Percentiles rank a stretch among this genome's conserved stretches.
Conservation (phyloP, 1,139 yeast species). For the Protomyces inundatus region DNA sequence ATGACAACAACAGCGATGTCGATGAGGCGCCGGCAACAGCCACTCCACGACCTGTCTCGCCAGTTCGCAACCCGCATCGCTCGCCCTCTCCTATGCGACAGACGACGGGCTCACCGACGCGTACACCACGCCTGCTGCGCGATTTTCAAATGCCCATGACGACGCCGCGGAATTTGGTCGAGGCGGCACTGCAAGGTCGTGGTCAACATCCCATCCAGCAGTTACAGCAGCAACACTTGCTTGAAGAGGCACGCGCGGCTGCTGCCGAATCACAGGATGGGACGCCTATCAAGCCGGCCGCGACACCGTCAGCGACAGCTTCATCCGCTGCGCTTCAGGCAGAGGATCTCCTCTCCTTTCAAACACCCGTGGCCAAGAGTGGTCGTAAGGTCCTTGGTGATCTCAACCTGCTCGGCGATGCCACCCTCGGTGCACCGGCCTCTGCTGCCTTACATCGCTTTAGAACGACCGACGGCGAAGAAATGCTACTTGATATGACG, state of each 20-base stretch:
- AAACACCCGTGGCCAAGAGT: constrained; percentile 13
- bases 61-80: background rate
- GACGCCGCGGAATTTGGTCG: constrained; percentile 13
- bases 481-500: constrained; percentile 21
- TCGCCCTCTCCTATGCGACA: background rate
- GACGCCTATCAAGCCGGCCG: background rate
- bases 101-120: constrained; percentile 1
- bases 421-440: background rate
- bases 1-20: background rate
- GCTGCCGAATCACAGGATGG: background rate
- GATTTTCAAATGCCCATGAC: constrained; percentile 15
- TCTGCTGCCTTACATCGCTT: constrained; percentile 1
- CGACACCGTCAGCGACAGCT: background rate
- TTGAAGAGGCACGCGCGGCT: background rate
- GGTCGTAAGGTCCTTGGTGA: background rate
- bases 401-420: background rate
- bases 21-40: background rate
- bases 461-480: constrained; percentile 16
- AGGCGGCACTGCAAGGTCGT: constrained; percentile 4
- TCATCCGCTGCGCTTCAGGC: background rate
- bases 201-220: constrained; percentile 6
- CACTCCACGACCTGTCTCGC: constrained; percentile 1
- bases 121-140: constrained; percentile 14
- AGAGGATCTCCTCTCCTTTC: constrained; percentile 17
- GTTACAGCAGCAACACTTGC: background rate